A percentile compares a stretch with the other conserved stretches of the same genome.
Evolutionary conservation across 129 eudicot genomes (phyloP).

Genomic region (Mikania micrantha): DNA sequence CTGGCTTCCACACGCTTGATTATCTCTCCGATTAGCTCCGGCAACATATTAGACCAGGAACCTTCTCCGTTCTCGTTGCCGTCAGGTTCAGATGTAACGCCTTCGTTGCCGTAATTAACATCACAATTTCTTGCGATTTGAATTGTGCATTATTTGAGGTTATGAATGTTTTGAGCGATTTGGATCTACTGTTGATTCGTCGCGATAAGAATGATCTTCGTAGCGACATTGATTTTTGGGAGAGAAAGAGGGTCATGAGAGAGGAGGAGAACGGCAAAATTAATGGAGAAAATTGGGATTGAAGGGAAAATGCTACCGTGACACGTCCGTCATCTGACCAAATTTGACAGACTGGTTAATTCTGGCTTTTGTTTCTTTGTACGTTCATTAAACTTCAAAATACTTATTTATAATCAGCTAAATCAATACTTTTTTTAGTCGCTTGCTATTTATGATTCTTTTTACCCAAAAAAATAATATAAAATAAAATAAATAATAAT

Average conservation of each 20-base stretch:
- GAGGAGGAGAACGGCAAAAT: not conserved
- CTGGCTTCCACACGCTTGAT: conserved; percentile 63
- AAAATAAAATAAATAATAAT: too few species aligned
- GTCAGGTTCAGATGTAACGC: conserved; percentile 21
- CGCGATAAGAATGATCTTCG: conserved; percentile 52
- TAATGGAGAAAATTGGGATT: not conserved
- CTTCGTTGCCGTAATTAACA: not conserved
- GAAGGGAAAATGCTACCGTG: conserved; percentile 15
- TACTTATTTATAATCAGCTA: not conserved
- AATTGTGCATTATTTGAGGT: conserved; percentile 15
- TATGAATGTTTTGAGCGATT: conserved; percentile 27
- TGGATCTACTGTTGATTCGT: conserved; percentile 43
- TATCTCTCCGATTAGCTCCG: conserved; percentile 85
- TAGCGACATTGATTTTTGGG: conserved; percentile 31
- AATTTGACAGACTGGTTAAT: conserved; percentile 12
- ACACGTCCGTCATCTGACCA: conserved; percentile 21
- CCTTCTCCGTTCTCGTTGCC: conserved; percentile 11
- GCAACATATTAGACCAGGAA: conserved; percentile 69
- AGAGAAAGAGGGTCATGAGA: conserved; percentile 3
- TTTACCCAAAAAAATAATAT: too few species aligned
- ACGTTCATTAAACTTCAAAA: not conserved
- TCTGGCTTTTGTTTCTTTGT: not conserved
- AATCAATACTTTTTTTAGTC: not conserved
- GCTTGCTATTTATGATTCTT: too few species aligned
- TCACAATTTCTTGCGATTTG: conserved; percentile 4